Conservation (phyloP, 192 early-diverging fungal genomes). For the Polychytrium aggregatum region DNA sequence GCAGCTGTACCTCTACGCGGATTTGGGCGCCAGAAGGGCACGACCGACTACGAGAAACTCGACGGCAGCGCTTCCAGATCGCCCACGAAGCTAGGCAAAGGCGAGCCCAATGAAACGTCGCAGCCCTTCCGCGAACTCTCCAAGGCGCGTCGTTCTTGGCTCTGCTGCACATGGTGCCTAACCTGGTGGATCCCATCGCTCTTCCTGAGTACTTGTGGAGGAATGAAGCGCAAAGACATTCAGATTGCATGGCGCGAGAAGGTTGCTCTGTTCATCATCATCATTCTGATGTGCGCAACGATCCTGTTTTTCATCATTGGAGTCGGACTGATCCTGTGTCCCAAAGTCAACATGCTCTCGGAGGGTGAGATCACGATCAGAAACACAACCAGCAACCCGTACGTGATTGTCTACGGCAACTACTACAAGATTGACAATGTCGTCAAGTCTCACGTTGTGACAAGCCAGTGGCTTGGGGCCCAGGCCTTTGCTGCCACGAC, state of each 20-base stretch:
- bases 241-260: constrained; percentile 92
- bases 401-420: constrained; percentile 23
- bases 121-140: constrained; percentile 19
- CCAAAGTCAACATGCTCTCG: constrained; percentile 49
- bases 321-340: constrained; percentile 65
- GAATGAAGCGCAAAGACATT: constrained; percentile 70
- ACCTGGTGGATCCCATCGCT: constrained; percentile 68
- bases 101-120: not conserved
- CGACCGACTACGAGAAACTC: no score
- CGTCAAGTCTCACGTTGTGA: constrained; percentile 6
- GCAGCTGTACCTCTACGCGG: no score
- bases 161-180: constrained; percentile 58
- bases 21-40: no score
- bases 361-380: constrained; percentile 18
- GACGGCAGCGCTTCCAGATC: no score
- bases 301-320: constrained; percentile 78
- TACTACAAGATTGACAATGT: constrained; percentile 21
- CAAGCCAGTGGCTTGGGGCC: constrained; percentile 4
- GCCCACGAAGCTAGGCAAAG: not conserved
- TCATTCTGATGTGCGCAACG: constrained; percentile 52
- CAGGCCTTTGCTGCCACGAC: constrained; percentile 6
- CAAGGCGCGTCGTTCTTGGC: constrained; percentile 47
- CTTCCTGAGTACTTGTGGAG: constrained; percentile 38
- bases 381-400: constrained; percentile 13
- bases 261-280: constrained; percentile 71